A percentile compares a stretch with the other conserved stretches of the same genome.
Conservation (phyloP, 2,329 filamentous ascomycete species). For the Exophiala aquamarina region DNA sequence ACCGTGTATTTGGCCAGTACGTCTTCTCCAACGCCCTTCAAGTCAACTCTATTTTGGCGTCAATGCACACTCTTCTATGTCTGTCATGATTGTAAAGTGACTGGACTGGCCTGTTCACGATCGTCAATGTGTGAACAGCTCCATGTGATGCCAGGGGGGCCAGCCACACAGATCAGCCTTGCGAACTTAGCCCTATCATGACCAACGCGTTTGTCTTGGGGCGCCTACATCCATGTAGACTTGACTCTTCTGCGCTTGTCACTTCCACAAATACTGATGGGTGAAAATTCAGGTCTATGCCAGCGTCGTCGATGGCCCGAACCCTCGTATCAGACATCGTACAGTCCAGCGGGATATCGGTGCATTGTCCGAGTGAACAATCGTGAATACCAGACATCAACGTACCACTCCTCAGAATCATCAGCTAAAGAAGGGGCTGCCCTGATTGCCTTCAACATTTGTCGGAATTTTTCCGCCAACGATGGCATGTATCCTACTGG, state of each 20-base stretch:
- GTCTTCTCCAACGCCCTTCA: slow-evolving; percentile 14
- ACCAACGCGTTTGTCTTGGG: neutral
- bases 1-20: slow-evolving; percentile 30
- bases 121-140: too few species aligned
- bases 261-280: neutral
- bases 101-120: slow-evolving; percentile 1
- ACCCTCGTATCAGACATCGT: slow-evolving; percentile 77
- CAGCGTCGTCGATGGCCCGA: slow-evolving; percentile 91
- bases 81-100: slow-evolving; percentile 2
- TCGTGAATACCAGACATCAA: slow-evolving; percentile 90
- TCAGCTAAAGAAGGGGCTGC: slow-evolving; percentile 90
- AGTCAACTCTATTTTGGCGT: slow-evolving; percentile 11
- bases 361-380: slow-evolving; percentile 95
- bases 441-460: slow-evolving; percentile 96
- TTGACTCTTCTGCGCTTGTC: neutral
- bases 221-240: neutral
- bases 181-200: neutral
- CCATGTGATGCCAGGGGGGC: too few species aligned
- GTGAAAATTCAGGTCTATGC: slow-evolving; percentile 70
- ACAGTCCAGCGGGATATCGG: slow-evolving; percentile 66
- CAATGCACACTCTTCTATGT: slow-evolving; percentile 7
- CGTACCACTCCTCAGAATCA: slow-evolving; percentile 75
- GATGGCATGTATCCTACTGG: slow-evolving; percentile 76
- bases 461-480: slow-evolving; percentile 95
- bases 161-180: too few species aligned